Evolutionary conservation across 768 basidiomycete species (phyloP).

Genomic region (Suillus americanus): DNA sequence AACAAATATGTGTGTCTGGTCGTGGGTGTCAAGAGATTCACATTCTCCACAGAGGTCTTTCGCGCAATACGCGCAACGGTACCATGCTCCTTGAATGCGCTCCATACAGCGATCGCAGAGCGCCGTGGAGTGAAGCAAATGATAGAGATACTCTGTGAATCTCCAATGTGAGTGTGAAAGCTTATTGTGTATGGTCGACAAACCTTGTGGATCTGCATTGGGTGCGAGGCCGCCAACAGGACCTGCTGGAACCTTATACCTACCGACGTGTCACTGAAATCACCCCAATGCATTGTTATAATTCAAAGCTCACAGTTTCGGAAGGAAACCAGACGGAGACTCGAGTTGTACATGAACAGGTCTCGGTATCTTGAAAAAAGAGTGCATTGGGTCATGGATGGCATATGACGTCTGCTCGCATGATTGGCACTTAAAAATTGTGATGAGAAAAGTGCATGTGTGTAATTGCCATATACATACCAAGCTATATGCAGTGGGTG

Average conservation of each 20-base stretch:
- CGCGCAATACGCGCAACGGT: constrained; percentile 84
- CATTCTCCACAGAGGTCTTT: constrained; percentile 87
- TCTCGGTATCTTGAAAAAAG: constrained; percentile 85
- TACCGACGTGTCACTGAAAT: constrained; percentile 29
- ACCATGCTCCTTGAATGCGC: constrained; percentile 86
- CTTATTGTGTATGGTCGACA: constrained; percentile 7
- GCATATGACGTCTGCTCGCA: constrained; percentile 81
- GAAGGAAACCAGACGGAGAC: constrained; percentile 61
- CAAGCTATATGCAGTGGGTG: constrained; percentile 67
- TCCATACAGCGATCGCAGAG: constrained; percentile 87
- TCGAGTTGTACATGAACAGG: constrained; percentile 67
- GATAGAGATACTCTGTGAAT: constrained; percentile 56
- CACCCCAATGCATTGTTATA: constrained; percentile 1
- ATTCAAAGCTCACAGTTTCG: constrained; percentile 52
- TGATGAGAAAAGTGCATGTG: not conserved
- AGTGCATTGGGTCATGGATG: constrained; percentile 80
- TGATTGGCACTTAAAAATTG: constrained; percentile 58
- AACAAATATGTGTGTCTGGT: constrained; percentile 80
- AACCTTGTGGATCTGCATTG: constrained; percentile 58
- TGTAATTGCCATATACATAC: constrained; percentile 38
- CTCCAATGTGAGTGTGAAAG: not conserved
- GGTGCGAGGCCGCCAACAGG: constrained; percentile 40
- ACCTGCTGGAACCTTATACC: constrained; percentile 66
- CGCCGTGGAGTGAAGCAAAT: constrained; percentile 62
- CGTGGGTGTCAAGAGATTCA: constrained; percentile 78